These are phyloP conservation scores for Didymosphaeria variabile DNA, from an alignment of 2,329 filamentous ascomycete genomes.

Conservation along the genomic window DNA sequence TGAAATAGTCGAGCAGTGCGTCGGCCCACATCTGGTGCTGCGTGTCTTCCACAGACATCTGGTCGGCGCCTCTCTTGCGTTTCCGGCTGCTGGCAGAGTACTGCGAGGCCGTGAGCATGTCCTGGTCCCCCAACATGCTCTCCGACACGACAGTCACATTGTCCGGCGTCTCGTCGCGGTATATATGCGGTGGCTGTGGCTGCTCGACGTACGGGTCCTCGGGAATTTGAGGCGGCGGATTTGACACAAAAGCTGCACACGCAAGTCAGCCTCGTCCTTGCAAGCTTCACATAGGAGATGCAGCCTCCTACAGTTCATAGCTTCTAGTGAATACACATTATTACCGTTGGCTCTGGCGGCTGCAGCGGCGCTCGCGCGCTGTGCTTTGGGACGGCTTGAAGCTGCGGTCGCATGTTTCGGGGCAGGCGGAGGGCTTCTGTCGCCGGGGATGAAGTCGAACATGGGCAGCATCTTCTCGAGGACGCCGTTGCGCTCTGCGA, in stretches of 20 bases:
- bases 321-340: conserved; percentile 40
- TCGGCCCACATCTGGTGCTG: conserved; percentile 93
- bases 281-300: conserved; percentile 19
- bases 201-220: conserved; percentile 72
- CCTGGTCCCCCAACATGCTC: conserved; percentile 85
- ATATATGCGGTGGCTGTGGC: conserved; percentile 67
- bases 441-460: conserved; percentile 87
- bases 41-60: conserved; percentile 73
- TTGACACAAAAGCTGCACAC: conserved; percentile 31
- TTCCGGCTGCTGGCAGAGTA: conserved; percentile 68
- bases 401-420: conserved; percentile 82
- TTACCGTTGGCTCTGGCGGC: conserved; percentile 56
- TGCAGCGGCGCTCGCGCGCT: conserved; percentile 70
- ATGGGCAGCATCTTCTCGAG: conserved; percentile 85
- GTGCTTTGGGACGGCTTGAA: conserved; percentile 79
- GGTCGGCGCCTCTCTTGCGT: conserved; percentile 78
- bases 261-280: conserved; percentile 18
- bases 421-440: conserved; percentile 88
- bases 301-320: conserved; percentile 37
- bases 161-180: conserved; percentile 83
- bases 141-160: conserved; percentile 84
- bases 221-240: conserved; percentile 51
- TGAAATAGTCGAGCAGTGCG: conserved; percentile 93
- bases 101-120: conserved; percentile 76
- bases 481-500: conserved; percentile 88